Conservation (phyloP, 2,329 filamentous ascomycete species). For the Aspergillus amoenus region DNA sequence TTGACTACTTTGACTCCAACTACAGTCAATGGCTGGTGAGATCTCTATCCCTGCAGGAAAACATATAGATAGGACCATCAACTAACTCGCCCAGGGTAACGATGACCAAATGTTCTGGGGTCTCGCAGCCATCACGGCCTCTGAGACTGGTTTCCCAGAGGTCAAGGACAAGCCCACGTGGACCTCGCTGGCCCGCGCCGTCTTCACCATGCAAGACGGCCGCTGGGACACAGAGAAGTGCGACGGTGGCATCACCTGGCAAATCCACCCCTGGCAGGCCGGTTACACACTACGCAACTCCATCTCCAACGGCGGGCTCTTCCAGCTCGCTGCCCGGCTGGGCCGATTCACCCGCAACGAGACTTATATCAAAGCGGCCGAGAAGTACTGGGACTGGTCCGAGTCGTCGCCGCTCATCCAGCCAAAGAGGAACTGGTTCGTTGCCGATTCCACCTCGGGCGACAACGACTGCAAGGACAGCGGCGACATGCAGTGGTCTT, state of each 20-base stretch:
- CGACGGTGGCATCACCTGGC: conserved; percentile 76
- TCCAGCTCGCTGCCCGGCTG: conserved; percentile 61
- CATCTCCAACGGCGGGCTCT: conserved; percentile 55
- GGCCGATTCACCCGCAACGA: conserved; percentile 75
- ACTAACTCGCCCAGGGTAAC: conserved; percentile 34
- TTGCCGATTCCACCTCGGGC: conserved; percentile 14
- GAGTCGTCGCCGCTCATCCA: conserved; percentile 49
- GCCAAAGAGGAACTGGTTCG: conserved; percentile 36
- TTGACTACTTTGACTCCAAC: conserved; percentile 71
- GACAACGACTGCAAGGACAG: conserved; percentile 41
- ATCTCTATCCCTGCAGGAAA: neutral
- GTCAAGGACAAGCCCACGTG: conserved; percentile 67
- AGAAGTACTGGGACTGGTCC: conserved; percentile 60
- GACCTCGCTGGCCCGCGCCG: conserved; percentile 70
- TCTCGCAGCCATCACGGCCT: conserved; percentile 71
- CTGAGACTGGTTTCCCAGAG: conserved; percentile 70
- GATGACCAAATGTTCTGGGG: conserved; percentile 73
- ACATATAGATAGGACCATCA: neutral
- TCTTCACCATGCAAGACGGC: conserved; percentile 71
- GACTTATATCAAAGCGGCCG: conserved; percentile 73
- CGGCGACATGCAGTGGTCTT: conserved; percentile 55
- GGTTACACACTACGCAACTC: conserved; percentile 60
- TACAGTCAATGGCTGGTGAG: conserved; percentile 33
- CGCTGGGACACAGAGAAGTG: conserved; percentile 68
- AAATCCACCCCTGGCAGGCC: conserved; percentile 73